Evolutionary conservation across 2,329 filamentous ascomycete genomes (phyloP).

Genomic region (Catunica adiposa): DNA sequence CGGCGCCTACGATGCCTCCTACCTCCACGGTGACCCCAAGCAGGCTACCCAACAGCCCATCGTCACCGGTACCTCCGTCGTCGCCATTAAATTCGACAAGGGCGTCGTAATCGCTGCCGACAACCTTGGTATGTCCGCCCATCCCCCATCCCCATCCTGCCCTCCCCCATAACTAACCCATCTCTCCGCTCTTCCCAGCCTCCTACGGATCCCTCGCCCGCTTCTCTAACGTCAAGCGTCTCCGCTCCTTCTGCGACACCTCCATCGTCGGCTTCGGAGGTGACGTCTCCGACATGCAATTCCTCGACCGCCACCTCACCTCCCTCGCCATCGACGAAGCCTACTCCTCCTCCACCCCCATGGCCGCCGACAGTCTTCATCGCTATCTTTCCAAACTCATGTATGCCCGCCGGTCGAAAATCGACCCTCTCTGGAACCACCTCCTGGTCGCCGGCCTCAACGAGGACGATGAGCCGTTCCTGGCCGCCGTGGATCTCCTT

Average conservation of each 20-base stretch:
- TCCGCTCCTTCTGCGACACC: conserved; percentile 71
- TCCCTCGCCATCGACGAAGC: conserved; percentile 79
- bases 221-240: conserved; percentile 91
- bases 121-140: conserved; percentile 59
- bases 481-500: conserved; percentile 79
- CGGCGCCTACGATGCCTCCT: conserved; percentile 77
- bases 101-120: conserved; percentile 94
- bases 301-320: conserved; percentile 79
- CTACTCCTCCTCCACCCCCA: conserved; percentile 41
- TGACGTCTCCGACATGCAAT: conserved; percentile 98
- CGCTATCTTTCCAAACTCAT: conserved; percentile 92
- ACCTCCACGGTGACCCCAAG: conserved; percentile 59
- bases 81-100: conserved; percentile 89
- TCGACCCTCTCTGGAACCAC: conserved; percentile 96
- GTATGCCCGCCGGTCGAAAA: conserved; percentile 85
- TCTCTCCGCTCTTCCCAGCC: conserved; percentile 34
- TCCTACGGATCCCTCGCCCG: conserved; percentile 95
- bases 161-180: neutral
- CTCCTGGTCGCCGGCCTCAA: conserved; percentile 82
- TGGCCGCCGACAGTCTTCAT: conserved; percentile 89
- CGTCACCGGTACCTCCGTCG: conserved; percentile 89
- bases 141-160: conserved; percentile 1
- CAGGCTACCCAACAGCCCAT: conserved; percentile 83
- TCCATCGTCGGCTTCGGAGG: conserved; percentile 87
- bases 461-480: conserved; percentile 64